Percentiles rank a stretch among this genome's conserved stretches.
Evolutionary conservation across 768 basidiomycete genomes (phyloP).

Genomic region (Gelatoporia subvermispora): DNA sequence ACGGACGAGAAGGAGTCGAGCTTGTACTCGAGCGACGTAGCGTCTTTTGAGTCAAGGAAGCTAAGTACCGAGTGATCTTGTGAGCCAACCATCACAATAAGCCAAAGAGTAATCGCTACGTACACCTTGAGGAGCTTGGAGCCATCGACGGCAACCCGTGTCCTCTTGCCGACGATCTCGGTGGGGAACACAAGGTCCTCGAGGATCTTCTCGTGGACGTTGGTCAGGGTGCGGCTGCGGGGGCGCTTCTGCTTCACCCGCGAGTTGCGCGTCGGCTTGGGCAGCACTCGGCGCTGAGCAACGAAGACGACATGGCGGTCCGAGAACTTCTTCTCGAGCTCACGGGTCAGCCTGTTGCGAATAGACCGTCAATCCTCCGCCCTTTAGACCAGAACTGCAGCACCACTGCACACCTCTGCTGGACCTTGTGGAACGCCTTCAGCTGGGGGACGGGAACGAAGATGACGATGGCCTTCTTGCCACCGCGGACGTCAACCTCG

Average conservation of each 20-base stretch:
- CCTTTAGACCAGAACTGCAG: not conserved
- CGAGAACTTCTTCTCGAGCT: conserved; percentile 99
- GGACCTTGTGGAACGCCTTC: conserved; percentile 98
- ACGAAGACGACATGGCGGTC: conserved; percentile 99
- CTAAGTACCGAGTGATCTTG: conserved; percentile 34
- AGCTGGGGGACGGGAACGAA: conserved; percentile 97
- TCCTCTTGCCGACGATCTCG: conserved; percentile 98
- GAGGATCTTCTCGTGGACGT: conserved; percentile 96
- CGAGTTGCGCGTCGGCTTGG: conserved; percentile 92
- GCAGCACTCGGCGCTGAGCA: conserved; percentile 96
- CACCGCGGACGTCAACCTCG: conserved; percentile 98
- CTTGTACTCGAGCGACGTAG: conserved; percentile 99
- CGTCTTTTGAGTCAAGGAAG: conserved; percentile 96
- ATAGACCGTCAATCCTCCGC: conserved; percentile 3
- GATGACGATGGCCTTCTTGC: conserved; percentile 98
- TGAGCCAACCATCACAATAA: conserved; percentile 7
- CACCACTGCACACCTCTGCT: conserved; percentile 67
- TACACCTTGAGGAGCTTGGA: conserved; percentile 97
- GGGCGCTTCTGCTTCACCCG: conserved; percentile 95
- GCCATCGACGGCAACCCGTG: conserved; percentile 89
- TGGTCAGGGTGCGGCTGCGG: conserved; percentile 93
- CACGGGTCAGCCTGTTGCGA: conserved; percentile 79
- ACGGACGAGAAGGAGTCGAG: conserved; percentile 98
- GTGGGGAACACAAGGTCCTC: conserved; percentile 99
- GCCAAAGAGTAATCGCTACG: conserved; percentile 30